These are phyloP conservation scores for Erysiphe neolycopersici DNA, from an alignment of 2,329 filamentous ascomycete genomes.

Conservation along the genomic window DNA sequence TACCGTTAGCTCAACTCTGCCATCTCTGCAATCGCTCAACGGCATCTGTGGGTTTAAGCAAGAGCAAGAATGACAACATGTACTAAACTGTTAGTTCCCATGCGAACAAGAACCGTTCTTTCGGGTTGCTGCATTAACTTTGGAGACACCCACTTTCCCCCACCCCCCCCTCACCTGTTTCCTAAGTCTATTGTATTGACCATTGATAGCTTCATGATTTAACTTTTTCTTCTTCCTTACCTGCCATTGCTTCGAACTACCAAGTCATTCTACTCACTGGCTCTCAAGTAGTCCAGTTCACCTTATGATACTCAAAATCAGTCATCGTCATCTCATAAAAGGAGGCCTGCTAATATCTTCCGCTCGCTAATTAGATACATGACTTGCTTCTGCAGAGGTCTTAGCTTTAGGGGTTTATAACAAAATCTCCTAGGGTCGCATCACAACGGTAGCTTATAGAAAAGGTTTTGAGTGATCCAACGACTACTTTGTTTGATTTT, in stretches of 20 bases:
- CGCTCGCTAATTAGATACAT: slow-evolving; percentile 1
- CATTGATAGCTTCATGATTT: slow-evolving; percentile 10
- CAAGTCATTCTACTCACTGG: no score
- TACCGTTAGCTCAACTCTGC: slow-evolving; percentile 1
- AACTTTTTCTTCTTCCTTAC: no score
- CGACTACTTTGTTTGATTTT: no score
- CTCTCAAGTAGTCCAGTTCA: no score
- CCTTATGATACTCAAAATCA: no score
- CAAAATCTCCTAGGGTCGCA: background rate
- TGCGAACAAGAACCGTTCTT: slow-evolving; percentile 11
- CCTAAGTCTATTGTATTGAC: slow-evolving; percentile 5
- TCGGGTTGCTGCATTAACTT: slow-evolving; percentile 14
- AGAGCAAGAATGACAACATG: slow-evolving; percentile 9
- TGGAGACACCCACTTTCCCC: slow-evolving; percentile 2
- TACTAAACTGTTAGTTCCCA: slow-evolving; percentile 6
- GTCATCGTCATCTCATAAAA: no score
- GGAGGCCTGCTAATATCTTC: slow-evolving; percentile 1
- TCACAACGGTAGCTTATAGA: background rate
- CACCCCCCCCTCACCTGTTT: no score
- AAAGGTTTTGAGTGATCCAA: background rate
- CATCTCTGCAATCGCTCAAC: slow-evolving; percentile 5
- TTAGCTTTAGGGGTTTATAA: slow-evolving; percentile 6
- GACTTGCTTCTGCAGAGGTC: slow-evolving; percentile 7
- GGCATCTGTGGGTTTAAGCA: slow-evolving; percentile 5
- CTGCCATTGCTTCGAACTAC: no score